Conservation (phyloP, 805 yeast genomes). For the Metschnikowia similis region DNA sequence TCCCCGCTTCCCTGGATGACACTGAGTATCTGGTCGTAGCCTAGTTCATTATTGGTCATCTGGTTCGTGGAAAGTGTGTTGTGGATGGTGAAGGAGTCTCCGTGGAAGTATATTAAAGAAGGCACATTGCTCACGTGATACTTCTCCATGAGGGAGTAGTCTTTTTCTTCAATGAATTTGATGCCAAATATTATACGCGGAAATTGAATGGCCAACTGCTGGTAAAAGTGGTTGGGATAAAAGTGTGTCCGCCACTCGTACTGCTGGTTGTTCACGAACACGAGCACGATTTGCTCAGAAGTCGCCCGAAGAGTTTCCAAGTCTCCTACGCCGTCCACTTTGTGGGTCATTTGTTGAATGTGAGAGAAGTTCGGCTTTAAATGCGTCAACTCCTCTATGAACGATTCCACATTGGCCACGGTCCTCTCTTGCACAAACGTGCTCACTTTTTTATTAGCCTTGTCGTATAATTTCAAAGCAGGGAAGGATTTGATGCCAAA, state of each 20-base stretch:
- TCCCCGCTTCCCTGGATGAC: conserved; percentile 7
- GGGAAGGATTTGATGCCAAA: conserved; percentile 48
- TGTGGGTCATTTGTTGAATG: neutral
- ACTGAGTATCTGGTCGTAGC: conserved; percentile 12
- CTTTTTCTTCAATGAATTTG: conserved; percentile 22
- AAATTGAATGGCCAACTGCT: conserved; percentile 19
- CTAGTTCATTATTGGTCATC: conserved; percentile 15
- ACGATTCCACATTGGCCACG: conserved; percentile 10
- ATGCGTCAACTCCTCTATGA: conserved; percentile 7
- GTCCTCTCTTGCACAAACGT: conserved; percentile 27
- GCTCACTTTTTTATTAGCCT: conserved; percentile 37
- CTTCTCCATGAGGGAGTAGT: conserved; percentile 18
- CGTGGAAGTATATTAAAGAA: conserved; percentile 25
- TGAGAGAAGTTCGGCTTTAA: conserved; percentile 5
- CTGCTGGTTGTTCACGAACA: conserved; percentile 8
- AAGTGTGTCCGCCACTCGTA: conserved; percentile 30
- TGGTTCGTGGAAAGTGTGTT: conserved; percentile 22
- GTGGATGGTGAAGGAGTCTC: conserved; percentile 21
- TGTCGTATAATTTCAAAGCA: conserved; percentile 42
- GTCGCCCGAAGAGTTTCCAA: neutral
- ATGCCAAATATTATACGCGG: conserved; percentile 20
- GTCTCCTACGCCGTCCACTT: neutral
- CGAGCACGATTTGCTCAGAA: conserved; percentile 3
- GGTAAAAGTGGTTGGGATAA: conserved; percentile 34
- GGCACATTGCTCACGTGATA: conserved; percentile 31